phyloP scores from a whole-genome alignment of 805 yeast species.

The Starmerella riodocensis region DNA sequence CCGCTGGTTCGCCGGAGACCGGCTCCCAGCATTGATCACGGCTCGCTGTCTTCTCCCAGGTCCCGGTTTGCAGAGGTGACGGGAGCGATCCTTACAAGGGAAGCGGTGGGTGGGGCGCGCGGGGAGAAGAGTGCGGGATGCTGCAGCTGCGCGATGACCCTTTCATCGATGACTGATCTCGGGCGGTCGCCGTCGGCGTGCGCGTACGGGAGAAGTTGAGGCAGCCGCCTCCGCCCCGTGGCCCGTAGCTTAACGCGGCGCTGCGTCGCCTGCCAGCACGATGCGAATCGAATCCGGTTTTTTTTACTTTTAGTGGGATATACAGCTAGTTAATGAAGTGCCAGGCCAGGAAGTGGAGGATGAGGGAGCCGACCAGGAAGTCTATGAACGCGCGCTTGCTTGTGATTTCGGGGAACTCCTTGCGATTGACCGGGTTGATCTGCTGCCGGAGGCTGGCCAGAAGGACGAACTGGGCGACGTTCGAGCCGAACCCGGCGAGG shows the following conservation, averaged over 20 bases:
- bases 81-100: neutral
- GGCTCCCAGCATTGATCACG: too few species aligned
- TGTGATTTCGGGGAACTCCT: slow-evolving; percentile 33
- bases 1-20: too few species aligned
- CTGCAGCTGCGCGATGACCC: neutral
- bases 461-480: slow-evolving; percentile 92
- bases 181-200: too few species aligned
- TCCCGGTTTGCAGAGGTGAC: too few species aligned
- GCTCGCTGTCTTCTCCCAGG: too few species aligned
- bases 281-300: too few species aligned
- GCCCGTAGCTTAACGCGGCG: too few species aligned
- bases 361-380: slow-evolving; percentile 70
- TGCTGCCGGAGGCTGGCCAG: slow-evolving; percentile 63
- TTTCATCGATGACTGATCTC: too few species aligned
- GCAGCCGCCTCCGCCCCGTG: too few species aligned
- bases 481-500: slow-evolving; percentile 77
- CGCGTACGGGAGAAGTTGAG: too few species aligned
- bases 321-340: slow-evolving; percentile 78
- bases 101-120: neutral
- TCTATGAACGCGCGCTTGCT: slow-evolving; percentile 72
- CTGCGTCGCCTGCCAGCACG: too few species aligned
- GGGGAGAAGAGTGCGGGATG: neutral
- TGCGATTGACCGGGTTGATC: slow-evolving; percentile 31
- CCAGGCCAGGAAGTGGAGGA: slow-evolving; percentile 74
- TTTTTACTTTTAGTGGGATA: too few species aligned